These are phyloP conservation scores for Meira nashicola DNA, from an alignment of 1,284 basidiomycete species.

Conservation along the genomic window DNA sequence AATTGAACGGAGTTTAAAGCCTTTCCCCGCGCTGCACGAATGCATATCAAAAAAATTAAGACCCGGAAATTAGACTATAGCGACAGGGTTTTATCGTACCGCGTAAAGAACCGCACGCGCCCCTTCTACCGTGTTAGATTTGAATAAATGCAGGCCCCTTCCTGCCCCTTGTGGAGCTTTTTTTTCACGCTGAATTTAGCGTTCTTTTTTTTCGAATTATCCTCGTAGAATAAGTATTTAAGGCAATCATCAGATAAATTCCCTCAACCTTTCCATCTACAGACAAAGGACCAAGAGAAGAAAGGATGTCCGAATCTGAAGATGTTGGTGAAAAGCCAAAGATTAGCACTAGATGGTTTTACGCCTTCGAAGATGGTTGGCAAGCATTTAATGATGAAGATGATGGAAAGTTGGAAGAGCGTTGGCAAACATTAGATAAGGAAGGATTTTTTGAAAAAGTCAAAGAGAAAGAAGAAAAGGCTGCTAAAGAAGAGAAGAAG, in stretches of 20 bases:
- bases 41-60: too few relatives aligned
- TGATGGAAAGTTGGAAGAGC: conserved; percentile 32
- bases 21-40: too few relatives aligned
- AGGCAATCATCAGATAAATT: too few relatives aligned
- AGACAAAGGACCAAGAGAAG: background rate
- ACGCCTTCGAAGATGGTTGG: conserved; percentile 41
- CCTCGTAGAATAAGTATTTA: too few relatives aligned
- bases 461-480: conserved; percentile 15
- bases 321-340: background rate
- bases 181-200: too few relatives aligned
- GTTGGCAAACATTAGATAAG: conserved; percentile 24
- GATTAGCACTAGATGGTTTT: conserved; percentile 36
- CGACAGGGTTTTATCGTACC: too few relatives aligned
- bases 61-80: too few relatives aligned
- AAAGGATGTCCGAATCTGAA: background rate
- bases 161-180: too few relatives aligned
- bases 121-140: too few relatives aligned
- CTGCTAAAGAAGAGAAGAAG: conserved; percentile 9
- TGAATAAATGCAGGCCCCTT: too few relatives aligned
- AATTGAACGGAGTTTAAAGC: too few relatives aligned
- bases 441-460: background rate
- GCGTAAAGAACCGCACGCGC: too few relatives aligned
- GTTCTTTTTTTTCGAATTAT: background rate
- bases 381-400: conserved; percentile 38
- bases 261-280: background rate